Evolutionary conservation across 805 yeast genomes (phyloP).

Genomic region (Wickerhamomyces tratensis): DNA sequence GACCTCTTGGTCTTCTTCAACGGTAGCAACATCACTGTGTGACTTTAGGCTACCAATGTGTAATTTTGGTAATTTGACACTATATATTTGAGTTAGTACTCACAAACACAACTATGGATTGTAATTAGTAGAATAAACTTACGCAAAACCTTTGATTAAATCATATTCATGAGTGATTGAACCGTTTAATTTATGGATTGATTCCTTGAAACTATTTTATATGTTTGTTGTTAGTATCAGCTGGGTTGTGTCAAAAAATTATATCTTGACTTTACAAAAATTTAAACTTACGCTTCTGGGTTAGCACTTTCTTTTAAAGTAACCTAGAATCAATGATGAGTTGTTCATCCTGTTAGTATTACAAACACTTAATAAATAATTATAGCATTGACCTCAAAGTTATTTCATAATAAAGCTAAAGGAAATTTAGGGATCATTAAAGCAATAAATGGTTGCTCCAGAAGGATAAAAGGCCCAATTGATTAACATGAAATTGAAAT

Average conservation of each 20-base stretch:
- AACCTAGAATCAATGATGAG: constrained; percentile 14
- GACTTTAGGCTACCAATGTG: constrained; percentile 37
- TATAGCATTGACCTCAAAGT: no score
- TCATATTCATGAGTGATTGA: constrained; percentile 49
- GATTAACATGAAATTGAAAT: no score
- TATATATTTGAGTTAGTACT: not conserved
- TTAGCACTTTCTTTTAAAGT: constrained; percentile 27
- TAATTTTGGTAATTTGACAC: constrained; percentile 40
- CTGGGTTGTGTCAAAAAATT: no score
- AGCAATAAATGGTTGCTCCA: no score
- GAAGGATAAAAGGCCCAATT: no score
- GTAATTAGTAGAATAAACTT: constrained; percentile 5
- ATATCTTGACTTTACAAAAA: no score
- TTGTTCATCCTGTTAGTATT: no score
- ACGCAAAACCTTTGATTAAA: constrained; percentile 59
- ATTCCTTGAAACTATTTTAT: constrained; percentile 36
- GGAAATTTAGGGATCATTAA: no score
- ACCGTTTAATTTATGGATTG: constrained; percentile 46
- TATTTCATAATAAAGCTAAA: no score
- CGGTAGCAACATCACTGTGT: constrained; percentile 42
- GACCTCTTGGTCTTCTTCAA: constrained; percentile 66
- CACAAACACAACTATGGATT: no score
- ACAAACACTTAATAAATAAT: no score
- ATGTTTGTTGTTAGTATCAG: constrained; percentile 1
- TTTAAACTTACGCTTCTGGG: constrained; percentile 19